Evolutionary conservation across 345 rosid genomes (phyloP).

Genomic region (Citrus australasica): DNA sequence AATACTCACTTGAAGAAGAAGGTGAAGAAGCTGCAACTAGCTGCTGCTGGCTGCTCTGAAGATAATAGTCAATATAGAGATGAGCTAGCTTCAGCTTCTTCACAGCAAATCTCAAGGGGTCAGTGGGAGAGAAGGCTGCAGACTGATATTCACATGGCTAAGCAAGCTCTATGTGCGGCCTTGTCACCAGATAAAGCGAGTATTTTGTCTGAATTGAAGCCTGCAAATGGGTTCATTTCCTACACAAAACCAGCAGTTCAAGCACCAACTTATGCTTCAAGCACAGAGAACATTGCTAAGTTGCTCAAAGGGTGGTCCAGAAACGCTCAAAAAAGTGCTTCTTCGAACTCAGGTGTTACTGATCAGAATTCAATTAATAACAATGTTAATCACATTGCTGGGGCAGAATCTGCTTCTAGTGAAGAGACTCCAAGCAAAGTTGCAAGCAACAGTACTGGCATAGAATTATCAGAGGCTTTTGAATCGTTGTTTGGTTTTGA

Average conservation of each 20-base stretch:
- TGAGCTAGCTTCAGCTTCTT: slow-evolving; percentile 12
- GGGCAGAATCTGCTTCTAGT: slow-evolving; percentile 25
- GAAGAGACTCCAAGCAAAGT: slow-evolving; percentile 25
- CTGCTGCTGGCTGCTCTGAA: slow-evolving; percentile 7
- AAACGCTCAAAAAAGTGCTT: slow-evolving; percentile 29
- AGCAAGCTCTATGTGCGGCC: slow-evolving; percentile 63
- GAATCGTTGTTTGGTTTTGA: slow-evolving; percentile 44
- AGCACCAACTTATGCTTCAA: slow-evolving; percentile 48
- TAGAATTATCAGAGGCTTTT: slow-evolving; percentile 32
- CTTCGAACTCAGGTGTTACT: slow-evolving; percentile 14
- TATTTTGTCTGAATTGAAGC: slow-evolving; percentile 16
- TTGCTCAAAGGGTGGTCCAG: slow-evolving; percentile 68
- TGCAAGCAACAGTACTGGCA: slow-evolving; percentile 8
- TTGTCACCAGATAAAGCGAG: slow-evolving; percentile 50
- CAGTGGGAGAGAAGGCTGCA: slow-evolving; percentile 83
- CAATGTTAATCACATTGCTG: neutral
- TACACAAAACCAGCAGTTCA: slow-evolving; percentile 15
- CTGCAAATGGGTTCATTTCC: slow-evolving; percentile 6
- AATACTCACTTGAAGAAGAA: slow-evolving; percentile 83
- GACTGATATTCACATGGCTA: slow-evolving; percentile 66
- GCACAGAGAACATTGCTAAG: slow-evolving; percentile 65
- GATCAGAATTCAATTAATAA: slow-evolving; percentile 17
- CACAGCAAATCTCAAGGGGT: slow-evolving; percentile 47
- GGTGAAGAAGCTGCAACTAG: slow-evolving; percentile 45
- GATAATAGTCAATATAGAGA: slow-evolving; percentile 10